These are phyloP conservation scores for Arthrobotrys iridis DNA, from an alignment of 2,329 filamentous ascomycete genomes.

Conservation along the genomic window DNA sequence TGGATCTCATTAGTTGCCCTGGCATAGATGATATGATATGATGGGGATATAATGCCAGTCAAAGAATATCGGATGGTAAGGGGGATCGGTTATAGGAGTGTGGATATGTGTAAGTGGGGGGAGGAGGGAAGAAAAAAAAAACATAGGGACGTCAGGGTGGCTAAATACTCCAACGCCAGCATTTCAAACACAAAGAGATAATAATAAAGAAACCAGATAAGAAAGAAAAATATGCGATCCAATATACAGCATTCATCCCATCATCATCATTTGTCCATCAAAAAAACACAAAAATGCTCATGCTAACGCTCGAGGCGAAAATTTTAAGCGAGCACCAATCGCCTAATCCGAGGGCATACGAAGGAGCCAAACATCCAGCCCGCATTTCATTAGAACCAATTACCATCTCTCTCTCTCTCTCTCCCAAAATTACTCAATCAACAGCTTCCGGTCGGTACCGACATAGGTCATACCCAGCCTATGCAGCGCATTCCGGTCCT, in stretches of 20 bases:
- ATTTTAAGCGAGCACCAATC: too few relatives aligned
- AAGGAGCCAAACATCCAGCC: too few relatives aligned
- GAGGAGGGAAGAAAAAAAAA: background rate
- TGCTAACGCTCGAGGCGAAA: background rate
- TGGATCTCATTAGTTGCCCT: slow-evolving; percentile 13
- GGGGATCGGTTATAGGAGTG: too few relatives aligned
- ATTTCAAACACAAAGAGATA: too few relatives aligned
- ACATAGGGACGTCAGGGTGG: slow-evolving; percentile 1
- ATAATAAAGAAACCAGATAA: background rate
- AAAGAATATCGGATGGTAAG: slow-evolving; percentile 27
- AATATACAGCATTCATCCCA: slow-evolving; percentile 35
- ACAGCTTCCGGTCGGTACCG: slow-evolving; percentile 70
- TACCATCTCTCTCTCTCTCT: background rate
- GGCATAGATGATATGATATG: slow-evolving; percentile 13
- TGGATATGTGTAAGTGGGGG: background rate
- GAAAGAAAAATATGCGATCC: slow-evolving; percentile 12
- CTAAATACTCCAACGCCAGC: slow-evolving; percentile 35
- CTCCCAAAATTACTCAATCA: slow-evolving; percentile 69
- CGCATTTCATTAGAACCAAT: too few relatives aligned
- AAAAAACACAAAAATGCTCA: slow-evolving; percentile 23
- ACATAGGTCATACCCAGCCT: slow-evolving; percentile 72
- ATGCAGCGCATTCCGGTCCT: slow-evolving; percentile 73
- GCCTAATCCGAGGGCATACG: too few relatives aligned
- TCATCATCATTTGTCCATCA: background rate
- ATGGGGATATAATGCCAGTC: background rate